Evolutionary conservation across 2,329 filamentous ascomycete genomes (phyloP).

Genomic region (Aureobasidium sp.): DNA sequence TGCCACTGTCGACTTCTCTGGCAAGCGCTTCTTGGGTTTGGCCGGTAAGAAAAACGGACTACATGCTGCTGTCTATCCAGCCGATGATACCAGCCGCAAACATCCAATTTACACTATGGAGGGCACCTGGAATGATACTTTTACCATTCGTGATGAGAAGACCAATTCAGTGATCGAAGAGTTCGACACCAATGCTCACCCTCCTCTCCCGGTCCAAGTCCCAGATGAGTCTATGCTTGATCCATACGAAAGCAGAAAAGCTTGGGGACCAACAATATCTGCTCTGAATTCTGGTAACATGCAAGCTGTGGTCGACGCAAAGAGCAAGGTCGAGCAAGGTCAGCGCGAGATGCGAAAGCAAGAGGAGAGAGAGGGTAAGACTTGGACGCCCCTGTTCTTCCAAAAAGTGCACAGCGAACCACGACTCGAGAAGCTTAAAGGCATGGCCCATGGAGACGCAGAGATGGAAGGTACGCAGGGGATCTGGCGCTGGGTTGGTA

Average conservation of each 20-base stretch:
- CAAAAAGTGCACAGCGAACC: slow-evolving; percentile 24
- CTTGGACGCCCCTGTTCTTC: slow-evolving; percentile 38
- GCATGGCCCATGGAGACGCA: neutral
- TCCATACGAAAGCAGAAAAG: slow-evolving; percentile 39
- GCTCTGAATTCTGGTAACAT: slow-evolving; percentile 36
- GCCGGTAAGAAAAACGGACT: slow-evolving; percentile 38
- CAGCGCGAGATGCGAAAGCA: slow-evolving; percentile 38
- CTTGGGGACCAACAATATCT: slow-evolving; percentile 37
- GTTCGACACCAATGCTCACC: slow-evolving; percentile 28
- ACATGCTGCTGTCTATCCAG: slow-evolving; percentile 30
- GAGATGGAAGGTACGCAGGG: neutral
- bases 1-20: slow-evolving; percentile 38
- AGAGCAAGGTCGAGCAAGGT: slow-evolving; percentile 20
- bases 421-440: slow-evolving; percentile 26
- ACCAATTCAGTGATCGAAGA: slow-evolving; percentile 32
- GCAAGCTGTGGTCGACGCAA: slow-evolving; percentile 30
- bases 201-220: slow-evolving; percentile 21
- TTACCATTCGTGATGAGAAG: slow-evolving; percentile 31
- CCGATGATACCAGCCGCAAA: slow-evolving; percentile 26
- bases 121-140: slow-evolving; percentile 37
- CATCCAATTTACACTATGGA: slow-evolving; percentile 33
- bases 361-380: slow-evolving; percentile 30
- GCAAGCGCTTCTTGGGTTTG: slow-evolving; percentile 35
- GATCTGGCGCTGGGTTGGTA: neutral
- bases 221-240: slow-evolving; percentile 31